These are phyloP conservation scores for Lithohypha guttulata DNA, from an alignment of 2,329 filamentous ascomycete species.

Conservation along the genomic window DNA sequence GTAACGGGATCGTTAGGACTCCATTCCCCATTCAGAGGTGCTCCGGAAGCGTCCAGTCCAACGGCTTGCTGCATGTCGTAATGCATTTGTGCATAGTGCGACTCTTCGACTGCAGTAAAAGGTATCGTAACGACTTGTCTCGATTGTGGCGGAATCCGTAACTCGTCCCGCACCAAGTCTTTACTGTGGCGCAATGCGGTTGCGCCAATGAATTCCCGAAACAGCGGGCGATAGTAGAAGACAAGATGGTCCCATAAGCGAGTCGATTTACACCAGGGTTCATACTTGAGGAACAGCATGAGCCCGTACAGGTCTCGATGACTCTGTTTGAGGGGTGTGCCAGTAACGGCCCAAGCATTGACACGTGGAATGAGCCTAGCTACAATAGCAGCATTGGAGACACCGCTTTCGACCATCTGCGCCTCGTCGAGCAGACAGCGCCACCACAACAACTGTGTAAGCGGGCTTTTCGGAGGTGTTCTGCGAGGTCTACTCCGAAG, in stretches of 20 bases:
- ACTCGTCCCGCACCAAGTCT: conserved; percentile 63
- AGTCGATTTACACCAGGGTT: conserved; percentile 59
- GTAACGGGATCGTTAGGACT: conserved; percentile 46
- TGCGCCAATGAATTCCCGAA: conserved; percentile 57
- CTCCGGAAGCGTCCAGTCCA: conserved; percentile 54
- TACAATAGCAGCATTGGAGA: conserved; percentile 70
- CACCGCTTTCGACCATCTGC: conserved; percentile 86
- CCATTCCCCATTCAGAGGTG: conserved; percentile 53
- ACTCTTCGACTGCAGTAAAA: conserved; percentile 81
- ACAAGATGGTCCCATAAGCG: conserved; percentile 60
- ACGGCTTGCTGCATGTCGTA: conserved; percentile 62
- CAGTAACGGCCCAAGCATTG: conserved; percentile 87
- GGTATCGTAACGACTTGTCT: conserved; percentile 80
- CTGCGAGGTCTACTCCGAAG: conserved; percentile 56
- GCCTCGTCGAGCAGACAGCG: conserved; percentile 59
- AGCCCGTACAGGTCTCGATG: conserved; percentile 70
- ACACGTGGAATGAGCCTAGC: conserved; percentile 69
- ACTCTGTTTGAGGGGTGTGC: conserved; percentile 75
- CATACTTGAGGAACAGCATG: conserved; percentile 66
- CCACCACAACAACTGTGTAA: conserved; percentile 81
- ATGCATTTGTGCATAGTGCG: conserved; percentile 71
- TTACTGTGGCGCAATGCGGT: conserved; percentile 83
- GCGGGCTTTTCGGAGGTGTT: conserved; percentile 57
- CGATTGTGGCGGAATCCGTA: conserved; percentile 70
- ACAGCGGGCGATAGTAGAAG: conserved; percentile 49